Base-by-base conservation (phyloP, 306 rosid genomes). In the Rosa lucieae region DNA sequence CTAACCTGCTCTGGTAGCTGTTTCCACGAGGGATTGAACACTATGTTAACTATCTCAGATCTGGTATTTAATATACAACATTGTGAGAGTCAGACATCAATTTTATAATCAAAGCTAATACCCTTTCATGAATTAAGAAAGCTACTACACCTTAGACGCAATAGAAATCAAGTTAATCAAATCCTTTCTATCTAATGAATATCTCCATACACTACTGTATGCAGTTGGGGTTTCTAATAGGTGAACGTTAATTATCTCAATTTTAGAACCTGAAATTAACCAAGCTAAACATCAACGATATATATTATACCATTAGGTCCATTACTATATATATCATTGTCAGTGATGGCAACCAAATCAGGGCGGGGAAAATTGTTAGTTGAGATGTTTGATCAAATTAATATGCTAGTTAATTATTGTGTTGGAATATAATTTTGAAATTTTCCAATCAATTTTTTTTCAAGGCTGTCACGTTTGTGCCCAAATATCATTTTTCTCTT, bases 301-400 rank as follows among this genome's bases (percentile, higher is more conserved):
- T 43, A 43, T 43, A 43, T 43, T 32, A 32, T 32, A 32, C 37
- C 37, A 32, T 32, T 32, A 32, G 37, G 37, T 32, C 37, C 37
- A 32, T 32, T 32, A 32, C 37, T 32, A 32, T 32, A 32, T 32
- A 44, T 44, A 44, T 44, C 8, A 44, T 44, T 44, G 53, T 48
- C 53, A 4, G 66, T 58, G 37, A 43, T 8, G 40, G 26, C 32
- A 52, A 10, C 21, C n/a, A 32, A 65, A 39, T 7, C 26, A 13
- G 59, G 10, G 10, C 18, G 18, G 29, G 17, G 23, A 10, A 62
- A 23, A 6, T 18, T 46, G 72, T 32, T 35, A 46, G 58, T 32
- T 76, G 47, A 63, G 61, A 11, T 76, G 72, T 46, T 44, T 62
- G 35, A 18, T 63, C 62, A 47, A 76, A 63, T 10, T 10, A 48